Evolutionary conservation across 495 filamentous ascomycete genomes (phyloP).

Genomic region (Hypoxylon lenormandii): DNA sequence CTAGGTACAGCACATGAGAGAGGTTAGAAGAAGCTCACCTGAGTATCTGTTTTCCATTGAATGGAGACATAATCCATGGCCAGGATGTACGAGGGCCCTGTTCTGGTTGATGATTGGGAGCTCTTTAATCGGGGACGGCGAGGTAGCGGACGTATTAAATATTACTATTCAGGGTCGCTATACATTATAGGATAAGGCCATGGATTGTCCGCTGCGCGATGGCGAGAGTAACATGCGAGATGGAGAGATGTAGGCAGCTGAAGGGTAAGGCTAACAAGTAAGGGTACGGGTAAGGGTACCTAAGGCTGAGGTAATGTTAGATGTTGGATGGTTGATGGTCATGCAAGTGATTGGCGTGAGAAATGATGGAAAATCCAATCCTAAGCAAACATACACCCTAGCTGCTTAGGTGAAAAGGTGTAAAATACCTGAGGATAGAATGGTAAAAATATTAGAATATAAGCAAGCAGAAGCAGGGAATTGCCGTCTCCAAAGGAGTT

Average conservation of each 20-base stretch:
- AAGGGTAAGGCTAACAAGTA: no score
- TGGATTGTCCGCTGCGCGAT: background rate
- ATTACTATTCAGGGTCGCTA: no score
- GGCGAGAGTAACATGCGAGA: background rate
- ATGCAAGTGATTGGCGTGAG: background rate
- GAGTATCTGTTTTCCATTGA: constrained; percentile 30
- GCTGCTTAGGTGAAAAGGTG: no score
- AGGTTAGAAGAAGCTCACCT: constrained; percentile 16
- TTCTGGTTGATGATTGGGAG: constrained; percentile 10
- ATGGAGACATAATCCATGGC: constrained; percentile 26
- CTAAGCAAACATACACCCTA: no score
- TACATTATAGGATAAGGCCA: no score
- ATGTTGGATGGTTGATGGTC: background rate
- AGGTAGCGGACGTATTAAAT: no score
- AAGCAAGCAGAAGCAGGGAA: no score
- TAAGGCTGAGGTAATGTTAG: no score
- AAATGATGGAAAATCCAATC: no score
- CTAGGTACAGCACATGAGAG: background rate
- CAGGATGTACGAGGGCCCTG: constrained; percentile 14
- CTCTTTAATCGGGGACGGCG: background rate
- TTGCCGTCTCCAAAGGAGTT: no score
- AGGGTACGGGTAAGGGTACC: no score
- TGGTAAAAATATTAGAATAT: no score
- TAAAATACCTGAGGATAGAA: background rate
- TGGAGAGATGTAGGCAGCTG: background rate